Evolutionary conservation across 495 filamentous ascomycete genomes (phyloP).

Genomic region (Aspergillus olivimuriae): DNA sequence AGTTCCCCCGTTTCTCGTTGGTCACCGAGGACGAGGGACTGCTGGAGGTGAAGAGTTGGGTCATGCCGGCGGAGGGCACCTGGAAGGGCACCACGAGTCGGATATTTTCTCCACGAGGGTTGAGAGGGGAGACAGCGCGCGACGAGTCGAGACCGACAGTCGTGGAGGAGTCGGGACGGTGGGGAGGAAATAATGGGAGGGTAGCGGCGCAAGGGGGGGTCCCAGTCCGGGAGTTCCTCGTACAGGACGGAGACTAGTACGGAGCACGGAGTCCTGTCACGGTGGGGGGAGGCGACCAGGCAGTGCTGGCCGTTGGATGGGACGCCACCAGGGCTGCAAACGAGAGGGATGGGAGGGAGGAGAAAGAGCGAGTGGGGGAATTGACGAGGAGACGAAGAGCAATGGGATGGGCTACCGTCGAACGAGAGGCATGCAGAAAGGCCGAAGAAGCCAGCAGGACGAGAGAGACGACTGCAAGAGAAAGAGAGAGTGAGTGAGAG

Average conservation of each 20-base stretch:
- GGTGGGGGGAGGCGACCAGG: too few species aligned
- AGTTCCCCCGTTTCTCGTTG: conserved; percentile 43
- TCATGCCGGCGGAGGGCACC: conserved; percentile 27
- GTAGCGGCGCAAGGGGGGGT: too few species aligned
- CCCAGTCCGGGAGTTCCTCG: too few species aligned
- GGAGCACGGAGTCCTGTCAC: too few species aligned
- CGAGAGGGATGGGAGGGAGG: too few species aligned
- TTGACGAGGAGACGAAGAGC: neutral
- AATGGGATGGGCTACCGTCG: neutral
- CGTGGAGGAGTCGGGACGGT: too few species aligned
- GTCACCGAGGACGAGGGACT: conserved; percentile 35
- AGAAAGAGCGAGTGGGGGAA: neutral
- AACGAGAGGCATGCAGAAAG: conserved; percentile 1
- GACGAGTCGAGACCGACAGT: too few species aligned
- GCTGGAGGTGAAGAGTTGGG: conserved; percentile 41
- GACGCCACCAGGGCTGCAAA: too few species aligned
- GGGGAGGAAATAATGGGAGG: too few species aligned
- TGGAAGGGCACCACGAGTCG: conserved; percentile 1
- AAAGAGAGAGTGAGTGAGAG: conserved; percentile 5
- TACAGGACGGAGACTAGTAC: too few species aligned
- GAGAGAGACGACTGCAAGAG: conserved; percentile 13
- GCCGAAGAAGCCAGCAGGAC: neutral
- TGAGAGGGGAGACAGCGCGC: neutral
- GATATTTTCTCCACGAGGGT: neutral
- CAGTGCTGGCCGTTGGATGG: too few species aligned